phyloP scores from a whole-genome alignment of 352 stramenopile species.

The Pythium brassicae region DNA sequence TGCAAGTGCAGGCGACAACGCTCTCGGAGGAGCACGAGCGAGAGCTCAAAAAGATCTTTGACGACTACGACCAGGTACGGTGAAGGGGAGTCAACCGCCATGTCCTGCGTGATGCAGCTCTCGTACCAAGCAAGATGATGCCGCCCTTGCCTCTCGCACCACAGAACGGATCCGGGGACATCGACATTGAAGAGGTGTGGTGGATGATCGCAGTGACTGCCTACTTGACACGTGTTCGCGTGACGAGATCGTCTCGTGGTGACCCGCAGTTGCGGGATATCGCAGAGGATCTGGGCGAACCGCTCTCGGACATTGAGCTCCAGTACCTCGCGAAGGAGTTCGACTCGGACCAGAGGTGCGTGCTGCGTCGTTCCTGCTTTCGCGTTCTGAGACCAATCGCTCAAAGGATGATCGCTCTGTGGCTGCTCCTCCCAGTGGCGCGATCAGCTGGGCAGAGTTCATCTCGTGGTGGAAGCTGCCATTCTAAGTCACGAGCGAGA shows the following conservation, averaged over 20 bases:
- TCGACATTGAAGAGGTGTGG: slow-evolving; percentile 61
- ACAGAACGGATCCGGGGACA: slow-evolving; percentile 63
- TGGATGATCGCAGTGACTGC: too few relatives aligned
- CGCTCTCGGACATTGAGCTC: slow-evolving; percentile 64
- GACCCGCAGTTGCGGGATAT: slow-evolving; percentile 52
- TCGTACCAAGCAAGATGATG: too few relatives aligned
- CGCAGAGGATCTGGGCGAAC: slow-evolving; percentile 67
- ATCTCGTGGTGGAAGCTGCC: slow-evolving; percentile 77
- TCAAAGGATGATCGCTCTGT: neutral
- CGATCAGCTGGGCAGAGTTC: slow-evolving; percentile 72
- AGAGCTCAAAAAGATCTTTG: slow-evolving; percentile 74
- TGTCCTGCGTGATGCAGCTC: too few relatives aligned
- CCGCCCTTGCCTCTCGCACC: too few relatives aligned
- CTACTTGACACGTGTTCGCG: too few relatives aligned
- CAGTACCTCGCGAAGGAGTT: slow-evolving; percentile 74
- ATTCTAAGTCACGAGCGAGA: slow-evolving; percentile 24
- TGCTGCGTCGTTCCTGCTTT: too few relatives aligned
- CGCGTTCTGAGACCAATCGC: too few relatives aligned
- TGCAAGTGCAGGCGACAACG: slow-evolving; percentile 23
- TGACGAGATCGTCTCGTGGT: too few relatives aligned
- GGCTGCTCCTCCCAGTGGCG: slow-evolving; percentile 25
- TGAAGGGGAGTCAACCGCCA: neutral
- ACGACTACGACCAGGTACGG: slow-evolving; percentile 67
- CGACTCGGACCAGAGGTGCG: slow-evolving; percentile 59
- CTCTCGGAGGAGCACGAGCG: slow-evolving; percentile 65